These are phyloP conservation scores for Stygiomarasmius scandens DNA, from an alignment of 1,284 basidiomycete species.

Conservation along the genomic window DNA sequence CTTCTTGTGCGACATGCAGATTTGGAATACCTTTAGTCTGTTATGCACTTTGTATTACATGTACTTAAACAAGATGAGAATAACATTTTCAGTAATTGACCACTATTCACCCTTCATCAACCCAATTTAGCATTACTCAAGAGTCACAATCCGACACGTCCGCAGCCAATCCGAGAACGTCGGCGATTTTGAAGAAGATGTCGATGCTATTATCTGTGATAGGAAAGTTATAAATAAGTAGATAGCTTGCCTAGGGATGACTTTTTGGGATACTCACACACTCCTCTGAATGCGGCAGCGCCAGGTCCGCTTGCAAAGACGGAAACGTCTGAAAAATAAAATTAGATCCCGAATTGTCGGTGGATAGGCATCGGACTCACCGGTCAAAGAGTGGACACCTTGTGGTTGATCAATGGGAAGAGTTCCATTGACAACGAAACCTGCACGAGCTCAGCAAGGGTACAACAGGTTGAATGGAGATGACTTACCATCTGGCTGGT, in stretches of 20 bases:
- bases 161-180: slow-evolving; percentile 31
- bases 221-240: background rate
- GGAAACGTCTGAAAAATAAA: slow-evolving; percentile 34
- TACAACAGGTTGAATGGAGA: background rate
- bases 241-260: background rate
- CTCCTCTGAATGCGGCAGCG: slow-evolving; percentile 40
- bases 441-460: slow-evolving; percentile 14
- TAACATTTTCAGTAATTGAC: no score
- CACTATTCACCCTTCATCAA: no score
- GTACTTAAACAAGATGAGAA: no score
- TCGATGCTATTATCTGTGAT: slow-evolving; percentile 43
- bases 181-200: slow-evolving; percentile 48
- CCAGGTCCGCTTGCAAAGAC: slow-evolving; percentile 46
- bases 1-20: no score
- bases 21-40: no score
- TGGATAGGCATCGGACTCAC: slow-evolving; percentile 20
- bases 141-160: background rate
- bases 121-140: background rate
- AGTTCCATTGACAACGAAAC: slow-evolving; percentile 36
- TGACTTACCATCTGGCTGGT: slow-evolving; percentile 34
- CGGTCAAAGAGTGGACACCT: slow-evolving; percentile 43
- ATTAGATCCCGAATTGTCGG: background rate
- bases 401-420: slow-evolving; percentile 32
- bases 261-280: slow-evolving; percentile 32
- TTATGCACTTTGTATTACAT: no score